phyloP scores from a whole-genome alignment of 371 early-diverging fungal species.

The Mycotypha africana region DNA sequence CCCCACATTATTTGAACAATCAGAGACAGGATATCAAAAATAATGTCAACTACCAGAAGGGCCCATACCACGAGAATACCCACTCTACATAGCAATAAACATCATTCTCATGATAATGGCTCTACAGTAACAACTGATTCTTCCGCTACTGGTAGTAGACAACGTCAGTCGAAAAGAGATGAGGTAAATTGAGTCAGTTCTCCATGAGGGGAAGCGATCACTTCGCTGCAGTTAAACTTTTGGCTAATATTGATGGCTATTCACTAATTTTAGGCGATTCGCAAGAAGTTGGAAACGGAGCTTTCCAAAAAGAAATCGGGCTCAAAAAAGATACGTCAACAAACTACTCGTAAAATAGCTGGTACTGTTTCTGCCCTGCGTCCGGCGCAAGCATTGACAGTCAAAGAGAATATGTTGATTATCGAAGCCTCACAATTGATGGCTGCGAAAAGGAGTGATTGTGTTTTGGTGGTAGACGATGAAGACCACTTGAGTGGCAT shows the following conservation, averaged over 20 bases:
- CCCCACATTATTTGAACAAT: too few species aligned
- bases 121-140: slow-evolving; percentile 12
- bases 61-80: too few species aligned
- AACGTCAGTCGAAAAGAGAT: slow-evolving; percentile 39
- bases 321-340: slow-evolving; percentile 27
- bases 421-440: slow-evolving; percentile 93
- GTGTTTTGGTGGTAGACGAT: slow-evolving; percentile 84
- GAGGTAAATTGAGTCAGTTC: slow-evolving; percentile 34
- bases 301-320: slow-evolving; percentile 55
- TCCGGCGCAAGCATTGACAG: slow-evolving; percentile 89
- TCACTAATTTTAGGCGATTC: slow-evolving; percentile 60
- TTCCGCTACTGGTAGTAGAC: slow-evolving; percentile 25
- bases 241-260: too few species aligned
- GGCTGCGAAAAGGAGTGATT: slow-evolving; percentile 95
- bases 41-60: too few species aligned
- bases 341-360: slow-evolving; percentile 52
- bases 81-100: too few species aligned
- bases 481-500: slow-evolving; percentile 93
- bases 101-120: slow-evolving; percentile 16
- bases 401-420: slow-evolving; percentile 82
- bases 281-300: slow-evolving; percentile 71
- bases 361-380: slow-evolving; percentile 90
- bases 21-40: too few species aligned
- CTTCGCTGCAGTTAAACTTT: too few species aligned
- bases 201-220: too few species aligned